Percentiles rank a stretch among this genome's conserved stretches.
Evolutionary conservation across 2,329 filamentous ascomycete genomes (phyloP).

Genomic region (Leptographium flavum): DNA sequence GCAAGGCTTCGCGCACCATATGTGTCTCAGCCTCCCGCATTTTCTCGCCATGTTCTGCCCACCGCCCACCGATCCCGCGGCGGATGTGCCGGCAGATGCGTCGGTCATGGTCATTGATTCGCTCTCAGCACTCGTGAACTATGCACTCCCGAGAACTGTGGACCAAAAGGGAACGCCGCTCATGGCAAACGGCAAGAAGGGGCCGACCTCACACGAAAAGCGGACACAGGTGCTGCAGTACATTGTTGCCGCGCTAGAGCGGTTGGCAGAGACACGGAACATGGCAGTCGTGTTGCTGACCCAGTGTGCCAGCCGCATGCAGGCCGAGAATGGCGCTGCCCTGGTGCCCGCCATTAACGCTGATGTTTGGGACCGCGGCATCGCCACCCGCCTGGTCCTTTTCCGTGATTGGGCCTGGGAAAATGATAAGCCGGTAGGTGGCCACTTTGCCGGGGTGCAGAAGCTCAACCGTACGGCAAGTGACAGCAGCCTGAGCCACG

Average conservation of each 20-base stretch:
- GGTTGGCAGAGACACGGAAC: conserved; percentile 58
- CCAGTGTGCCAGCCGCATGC: conserved; percentile 72
- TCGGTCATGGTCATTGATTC: conserved; percentile 65
- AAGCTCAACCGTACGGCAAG: conserved; percentile 43
- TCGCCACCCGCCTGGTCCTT: conserved; percentile 59
- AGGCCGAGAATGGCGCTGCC: conserved; percentile 48
- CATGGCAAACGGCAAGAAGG: conserved; percentile 10
- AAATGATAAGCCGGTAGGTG: conserved; percentile 28
- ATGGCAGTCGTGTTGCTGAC: conserved; percentile 63
- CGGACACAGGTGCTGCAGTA: conserved; percentile 37
- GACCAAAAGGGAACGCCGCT: conserved; percentile 4
- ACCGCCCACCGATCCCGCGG: conserved; percentile 45
- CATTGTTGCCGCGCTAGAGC: conserved; percentile 58
- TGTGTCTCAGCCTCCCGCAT: conserved; percentile 50
- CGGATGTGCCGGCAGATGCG: conserved; percentile 47
- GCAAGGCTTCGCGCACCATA: conserved; percentile 31
- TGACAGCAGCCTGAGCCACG: conserved; percentile 24
- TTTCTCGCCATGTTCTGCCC: conserved; percentile 60
- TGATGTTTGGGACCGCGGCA: conserved; percentile 63
- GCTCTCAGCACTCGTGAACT: conserved; percentile 61
- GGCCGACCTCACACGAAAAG: conserved; percentile 9
- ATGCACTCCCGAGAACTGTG: conserved; percentile 53
- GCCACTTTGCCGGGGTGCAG: conserved; percentile 48
- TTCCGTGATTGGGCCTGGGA: conserved; percentile 62
- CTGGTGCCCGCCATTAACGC: conserved; percentile 64